These are phyloP conservation scores for Rhizopogon vulgaris DNA, from an alignment of 768 basidiomycete species.

Conservation along the genomic window DNA sequence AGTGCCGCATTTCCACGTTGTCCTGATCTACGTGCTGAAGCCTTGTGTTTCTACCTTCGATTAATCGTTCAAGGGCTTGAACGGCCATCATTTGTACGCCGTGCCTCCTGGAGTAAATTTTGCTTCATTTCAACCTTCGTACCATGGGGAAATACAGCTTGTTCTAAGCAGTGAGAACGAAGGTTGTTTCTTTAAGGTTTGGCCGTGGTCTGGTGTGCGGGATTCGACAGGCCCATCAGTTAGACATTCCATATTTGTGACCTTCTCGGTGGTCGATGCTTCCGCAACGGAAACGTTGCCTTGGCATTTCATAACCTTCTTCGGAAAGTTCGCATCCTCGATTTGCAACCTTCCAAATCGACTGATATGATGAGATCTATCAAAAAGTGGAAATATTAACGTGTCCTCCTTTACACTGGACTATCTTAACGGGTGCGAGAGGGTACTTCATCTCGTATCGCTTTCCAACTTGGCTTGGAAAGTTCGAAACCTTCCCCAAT, in stretches of 20 bases:
- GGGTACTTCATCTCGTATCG: conserved; percentile 5
- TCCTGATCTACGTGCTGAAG: conserved; percentile 5
- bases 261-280: not conserved
- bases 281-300: not conserved
- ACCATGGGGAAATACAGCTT: not conserved
- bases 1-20: conserved; percentile 16
- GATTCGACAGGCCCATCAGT: not conserved
- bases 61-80: conserved; percentile 3
- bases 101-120: not conserved
- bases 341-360: conserved; percentile 1
- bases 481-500: conserved; percentile 43
- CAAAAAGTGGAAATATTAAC: not conserved
- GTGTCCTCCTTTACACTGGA: not conserved
- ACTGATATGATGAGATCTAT: not conserved
- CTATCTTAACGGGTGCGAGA: not conserved
- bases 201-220: too few relatives aligned
- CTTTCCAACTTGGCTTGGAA: conserved; percentile 33
- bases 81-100: not conserved
- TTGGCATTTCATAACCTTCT: conserved; percentile 1
- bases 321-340: not conserved
- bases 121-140: not conserved
- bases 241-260: not conserved
- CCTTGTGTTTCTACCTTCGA: conserved; percentile 5
- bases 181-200: too few relatives aligned
- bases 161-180: not conserved